Base-by-base conservation (phyloP, 73 alveolate genomes). In the Blepharisma japonicum region DNA sequence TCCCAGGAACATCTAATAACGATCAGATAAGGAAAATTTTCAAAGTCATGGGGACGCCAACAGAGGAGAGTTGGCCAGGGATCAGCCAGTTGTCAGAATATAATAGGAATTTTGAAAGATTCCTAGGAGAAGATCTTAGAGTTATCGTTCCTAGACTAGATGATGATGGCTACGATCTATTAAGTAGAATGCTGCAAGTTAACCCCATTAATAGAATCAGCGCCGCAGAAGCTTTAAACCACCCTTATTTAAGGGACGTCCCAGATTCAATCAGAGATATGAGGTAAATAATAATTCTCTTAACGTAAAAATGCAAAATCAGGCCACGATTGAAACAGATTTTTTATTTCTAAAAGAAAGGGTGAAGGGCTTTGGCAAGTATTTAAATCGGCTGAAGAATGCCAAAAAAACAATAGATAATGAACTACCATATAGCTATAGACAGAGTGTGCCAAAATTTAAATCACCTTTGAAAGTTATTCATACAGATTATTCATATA, bases 131-230 rank as follows among this genome's bases (percentile, higher is more conserved):
- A 55, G 42, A 71, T 56, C 79, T 93, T 39, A 77, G 91, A 66
- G 87, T 88, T 23, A 49, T 79, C 21, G 91, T 91, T 7, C 96
- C 97, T 47, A 84, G 81, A 67, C 85, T 95, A 0, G 97, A 94
- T 86, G 94, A 81, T 32, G 91, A 71, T 27, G 99, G 98, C 8
- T 71, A 89, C 25, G 98, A 94, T 74, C 81, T 95, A 11, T 79
- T 95, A 18, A 94, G 89, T 11, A 82, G 70, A 77, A 91, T 89
- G 95, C 86, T 92, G 45, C 88, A 81, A 48, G 79, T 86, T 82
- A 84, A 92, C 85, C 98, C 98, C 32, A 87, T 83, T 32, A 85
- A 90, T 49, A 86, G 98, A 78, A 81, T 92, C 45, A 66, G 94
- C 23, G 98, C 98, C 4, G 86, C 82, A 55, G 89, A 87, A 7